phyloP scores from a whole-genome alignment of 1,284 basidiomycete genomes.

The Heterobasidion irregulare region DNA sequence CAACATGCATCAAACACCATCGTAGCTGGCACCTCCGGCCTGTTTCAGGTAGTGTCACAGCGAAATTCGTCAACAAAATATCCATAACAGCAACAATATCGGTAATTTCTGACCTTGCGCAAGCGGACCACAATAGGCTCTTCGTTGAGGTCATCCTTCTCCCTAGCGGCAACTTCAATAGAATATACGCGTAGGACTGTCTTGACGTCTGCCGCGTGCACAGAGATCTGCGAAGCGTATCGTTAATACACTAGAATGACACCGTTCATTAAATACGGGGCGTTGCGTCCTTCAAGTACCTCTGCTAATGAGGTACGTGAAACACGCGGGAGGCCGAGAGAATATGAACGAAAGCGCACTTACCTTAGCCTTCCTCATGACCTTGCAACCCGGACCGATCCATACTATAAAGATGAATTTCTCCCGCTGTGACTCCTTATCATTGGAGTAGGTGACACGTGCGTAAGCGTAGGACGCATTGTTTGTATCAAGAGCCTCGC shows the following conservation, averaged over 20 bases:
- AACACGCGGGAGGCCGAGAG: neutral
- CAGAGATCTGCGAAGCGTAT: constrained; percentile 58
- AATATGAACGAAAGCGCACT: constrained; percentile 16
- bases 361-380: constrained; percentile 89
- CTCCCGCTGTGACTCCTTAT: constrained; percentile 79
- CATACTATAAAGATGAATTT: constrained; percentile 88
- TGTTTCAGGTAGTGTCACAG: constrained; percentile 18
- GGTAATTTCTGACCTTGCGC: constrained; percentile 51
- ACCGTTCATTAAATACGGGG: neutral
- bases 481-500: constrained; percentile 61
- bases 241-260: neutral
- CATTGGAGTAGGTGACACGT: constrained; percentile 79
- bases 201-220: constrained; percentile 84
- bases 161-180: constrained; percentile 78
- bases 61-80: neutral
- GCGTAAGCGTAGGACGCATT: constrained; percentile 81
- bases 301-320: neutral
- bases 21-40: constrained; percentile 79
- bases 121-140: constrained; percentile 66
- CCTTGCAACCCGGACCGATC: constrained; percentile 81
- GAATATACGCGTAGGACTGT: constrained; percentile 70
- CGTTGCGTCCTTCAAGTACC: neutral
- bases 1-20: constrained; percentile 49
- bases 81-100: constrained; percentile 3
- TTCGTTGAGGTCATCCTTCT: constrained; percentile 77